Base-by-base conservation (phyloP, 208 protist genomes). In the Wallacemonas sp. region DNA sequence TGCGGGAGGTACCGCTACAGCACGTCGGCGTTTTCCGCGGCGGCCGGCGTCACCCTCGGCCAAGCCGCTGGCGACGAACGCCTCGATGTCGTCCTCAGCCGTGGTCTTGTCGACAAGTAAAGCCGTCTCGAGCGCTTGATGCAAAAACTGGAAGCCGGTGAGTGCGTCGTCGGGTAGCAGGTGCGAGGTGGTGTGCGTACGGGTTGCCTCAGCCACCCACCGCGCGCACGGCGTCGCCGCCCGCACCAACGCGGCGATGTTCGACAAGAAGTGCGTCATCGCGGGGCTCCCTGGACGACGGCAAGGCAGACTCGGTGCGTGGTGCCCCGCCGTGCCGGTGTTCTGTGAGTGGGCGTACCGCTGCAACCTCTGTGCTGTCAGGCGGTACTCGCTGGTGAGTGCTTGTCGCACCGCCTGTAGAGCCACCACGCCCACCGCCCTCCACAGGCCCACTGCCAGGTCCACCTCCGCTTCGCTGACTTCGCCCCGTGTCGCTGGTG, bases 351-450 rank as follows among this genome's bases (percentile, higher is more conserved):
- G n/a, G 24, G 30, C 21, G 58, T 63, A 63, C 12, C 38, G 64
- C 53, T 73, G 52, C 50, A 84, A 52, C 66, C 76, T 84, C 4
- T 66, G 37, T 13, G 52, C 26, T 1, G 50, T 73, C 22, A 88
- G 32, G 37, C 71, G 73, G 63, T 87, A 90, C 66, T 83, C 83
- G 8, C 30, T 17, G 1, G 46, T 19, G 17, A 94, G 63, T 3
- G 77, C 77, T 17, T 46, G 59, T 10, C 71, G 50, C 1, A 94
- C 54, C 24, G 74, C 68, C 15, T 66, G 34, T 27, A 90, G 63
- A 32, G 83, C 70, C 24, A 89, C 37, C 12, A 84, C 66, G 5
- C 89, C 85, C 17, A 85, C 55, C 33, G 73, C 79, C 41, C 73
- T 84, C 76, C 74, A 91, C 62, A 76, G 63, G 9, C 58, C 36